Evolutionary conservation across 352 stramenopile genomes (phyloP), one percentile per base, ranked within the genome.

Genomic region (Phytophthora lateralis): DNA sequence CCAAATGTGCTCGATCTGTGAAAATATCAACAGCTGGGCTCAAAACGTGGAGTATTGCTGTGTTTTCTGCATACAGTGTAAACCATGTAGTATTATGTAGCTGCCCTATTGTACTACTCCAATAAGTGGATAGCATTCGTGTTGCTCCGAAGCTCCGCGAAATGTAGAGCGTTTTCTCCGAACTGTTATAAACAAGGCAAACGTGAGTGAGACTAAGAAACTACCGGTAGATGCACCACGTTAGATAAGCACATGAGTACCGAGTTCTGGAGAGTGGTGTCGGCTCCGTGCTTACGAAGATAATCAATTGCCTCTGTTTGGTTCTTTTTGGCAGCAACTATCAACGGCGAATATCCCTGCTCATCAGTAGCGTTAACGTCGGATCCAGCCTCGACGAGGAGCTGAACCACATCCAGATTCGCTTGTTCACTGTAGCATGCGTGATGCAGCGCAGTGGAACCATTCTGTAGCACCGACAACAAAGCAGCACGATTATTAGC

Each of bases 271-370:
- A 77, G 54, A 26, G 73, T 69, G 4, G 60, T 47, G 54, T 90
- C 78, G 10, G 83, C 79, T 15, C 81, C 83, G 4, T 78, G 69
- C 7, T 77, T 63, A 24, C 77, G 71, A 35, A 92, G 52, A 49
- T 75, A 78, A 24, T 81, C 59, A 42, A 90, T 83, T 6, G 73
- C 71, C 43, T 84, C 78, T 4, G 72, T 77, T 67, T 92, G 83
- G 50, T 84, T 86, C 60, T 88, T 90, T 60, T 90, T 91, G 51
- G 81, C 77, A 6, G 84, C 82, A 39, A 91, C 76, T 60, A 89
- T 87, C 24, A 93, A 53, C 38, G 84, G 75, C 24, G 84, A 86
- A 59, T 76, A 80, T 27, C 75, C 66, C 30, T 91, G 80, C 39
- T 80, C 79, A 47, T 93, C 82, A 6, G 66, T 57, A 18, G 70